A percentile compares a stretch with the other conserved stretches of the same genome.
These are phyloP conservation scores for Alternaria atra DNA, from an alignment of 2,329 filamentous ascomycete species.

Conservation along the genomic window DNA sequence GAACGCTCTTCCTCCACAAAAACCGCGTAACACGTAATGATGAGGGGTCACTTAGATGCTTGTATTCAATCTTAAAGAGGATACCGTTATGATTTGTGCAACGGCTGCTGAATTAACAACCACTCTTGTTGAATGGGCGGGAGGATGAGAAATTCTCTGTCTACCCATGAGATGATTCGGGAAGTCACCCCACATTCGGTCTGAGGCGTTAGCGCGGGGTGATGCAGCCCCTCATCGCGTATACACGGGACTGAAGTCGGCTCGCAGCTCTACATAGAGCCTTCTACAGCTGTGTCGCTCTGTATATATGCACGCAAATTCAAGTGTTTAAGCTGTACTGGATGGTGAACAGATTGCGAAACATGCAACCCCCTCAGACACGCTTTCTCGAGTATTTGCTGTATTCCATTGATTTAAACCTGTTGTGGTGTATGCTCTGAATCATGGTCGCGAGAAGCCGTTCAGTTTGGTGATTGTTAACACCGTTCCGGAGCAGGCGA, in stretches of 20 bases:
- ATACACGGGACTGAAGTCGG: conserved; percentile 9
- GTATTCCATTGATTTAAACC: not conserved
- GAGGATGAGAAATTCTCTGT: not conserved
- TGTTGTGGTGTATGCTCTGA: not conserved
- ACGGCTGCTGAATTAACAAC: not conserved
- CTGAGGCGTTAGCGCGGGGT: conserved; percentile 31
- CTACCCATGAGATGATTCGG: not conserved
- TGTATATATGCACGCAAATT: not conserved
- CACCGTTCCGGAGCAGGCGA: conserved; percentile 72
- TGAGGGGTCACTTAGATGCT: not conserved
- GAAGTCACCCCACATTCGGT: conserved; percentile 28
- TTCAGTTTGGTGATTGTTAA: conserved; percentile 64
- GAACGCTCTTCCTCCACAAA: conserved; percentile 20
- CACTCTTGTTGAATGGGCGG: not conserved
- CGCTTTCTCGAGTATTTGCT: not conserved
- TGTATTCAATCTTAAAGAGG: not conserved
- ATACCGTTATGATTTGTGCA: not conserved
- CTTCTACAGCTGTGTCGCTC: not conserved
- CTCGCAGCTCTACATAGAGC: not conserved
- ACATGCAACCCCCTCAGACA: not conserved
- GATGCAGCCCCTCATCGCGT: conserved; percentile 22
- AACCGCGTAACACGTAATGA: not conserved
- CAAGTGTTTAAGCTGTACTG: not conserved
- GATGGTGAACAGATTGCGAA: not conserved
- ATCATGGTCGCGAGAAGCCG: conserved; percentile 45